Conservation (phyloP, 495 filamentous ascomycete species). For the Clavariopsis aquatica region DNA sequence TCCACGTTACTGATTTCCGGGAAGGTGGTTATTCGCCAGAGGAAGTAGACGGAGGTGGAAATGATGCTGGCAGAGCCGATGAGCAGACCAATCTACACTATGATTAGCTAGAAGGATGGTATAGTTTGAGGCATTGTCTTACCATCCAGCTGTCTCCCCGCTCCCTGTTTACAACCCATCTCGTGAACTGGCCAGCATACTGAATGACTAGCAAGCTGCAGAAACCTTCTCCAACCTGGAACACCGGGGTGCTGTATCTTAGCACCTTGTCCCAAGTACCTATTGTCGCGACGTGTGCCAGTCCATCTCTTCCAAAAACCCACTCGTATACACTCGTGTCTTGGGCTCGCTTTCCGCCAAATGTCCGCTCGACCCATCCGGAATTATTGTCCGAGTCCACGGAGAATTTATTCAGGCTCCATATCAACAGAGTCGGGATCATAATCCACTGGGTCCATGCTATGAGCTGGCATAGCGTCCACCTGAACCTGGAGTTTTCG, state of each 20-base stretch:
- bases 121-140: conserved; percentile 47
- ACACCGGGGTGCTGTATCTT: conserved; percentile 90
- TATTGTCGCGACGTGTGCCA: conserved; percentile 75
- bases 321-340: conserved; percentile 70
- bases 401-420: conserved; percentile 90
- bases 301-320: conserved; percentile 78
- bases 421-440: conserved; percentile 83
- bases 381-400: conserved; percentile 72
- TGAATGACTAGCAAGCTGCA: conserved; percentile 96
- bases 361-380: conserved; percentile 79
- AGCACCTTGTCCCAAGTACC: conserved; percentile 87
- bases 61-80: conserved; percentile 87
- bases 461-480: conserved; percentile 62
- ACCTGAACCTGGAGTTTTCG: conserved; percentile 72
- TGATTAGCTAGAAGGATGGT: no score
- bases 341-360: conserved; percentile 65
- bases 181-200: conserved; percentile 88
- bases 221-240: conserved; percentile 93
- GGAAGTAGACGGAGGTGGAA: conserved; percentile 91
- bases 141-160: conserved; percentile 97
- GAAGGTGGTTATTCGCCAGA: conserved; percentile 92
- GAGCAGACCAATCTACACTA: conserved; percentile 74
- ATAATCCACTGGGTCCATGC: conserved; percentile 78
- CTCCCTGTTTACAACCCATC: conserved; percentile 89
- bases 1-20: conserved; percentile 92